phyloP scores from a whole-genome alignment of 441 rosid genomes.

The Adansonia grandidieri region DNA sequence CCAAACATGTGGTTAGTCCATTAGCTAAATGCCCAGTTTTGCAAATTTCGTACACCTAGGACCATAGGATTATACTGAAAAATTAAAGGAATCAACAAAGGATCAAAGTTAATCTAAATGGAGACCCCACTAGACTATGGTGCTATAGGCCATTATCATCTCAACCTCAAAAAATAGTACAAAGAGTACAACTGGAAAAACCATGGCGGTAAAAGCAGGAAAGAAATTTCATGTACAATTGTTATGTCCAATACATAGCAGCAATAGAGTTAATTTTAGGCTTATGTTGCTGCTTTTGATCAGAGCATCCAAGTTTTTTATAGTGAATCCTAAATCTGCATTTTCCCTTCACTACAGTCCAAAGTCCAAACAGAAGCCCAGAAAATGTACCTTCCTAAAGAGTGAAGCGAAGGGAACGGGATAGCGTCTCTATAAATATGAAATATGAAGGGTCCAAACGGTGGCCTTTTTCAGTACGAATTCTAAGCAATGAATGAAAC shows the following conservation, averaged over 20 bases:
- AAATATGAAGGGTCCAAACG: background rate
- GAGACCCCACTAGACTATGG: background rate
- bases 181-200: background rate
- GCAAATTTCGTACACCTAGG: background rate
- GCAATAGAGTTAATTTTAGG: background rate
- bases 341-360: background rate
- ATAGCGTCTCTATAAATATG: background rate
- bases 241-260: background rate
- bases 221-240: background rate
- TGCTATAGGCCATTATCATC: background rate
- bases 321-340: background rate
- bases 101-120: slow-evolving; percentile 13
- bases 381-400: background rate
- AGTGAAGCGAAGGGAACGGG: background rate
- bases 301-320: background rate
- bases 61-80: background rate
- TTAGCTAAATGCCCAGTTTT: slow-evolving; percentile 2
- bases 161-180: background rate
- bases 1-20: background rate
- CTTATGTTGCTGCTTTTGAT: background rate
- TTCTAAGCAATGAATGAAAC: background rate
- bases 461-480: background rate
- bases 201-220: background rate
- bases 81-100: slow-evolving; percentile 8
- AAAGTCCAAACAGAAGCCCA: background rate